Percentiles rank a stretch among this genome's conserved stretches.
Evolutionary conservation across 176 grass and related monocot genomes (phyloP).

Genomic region (Ensete glaucum): DNA sequence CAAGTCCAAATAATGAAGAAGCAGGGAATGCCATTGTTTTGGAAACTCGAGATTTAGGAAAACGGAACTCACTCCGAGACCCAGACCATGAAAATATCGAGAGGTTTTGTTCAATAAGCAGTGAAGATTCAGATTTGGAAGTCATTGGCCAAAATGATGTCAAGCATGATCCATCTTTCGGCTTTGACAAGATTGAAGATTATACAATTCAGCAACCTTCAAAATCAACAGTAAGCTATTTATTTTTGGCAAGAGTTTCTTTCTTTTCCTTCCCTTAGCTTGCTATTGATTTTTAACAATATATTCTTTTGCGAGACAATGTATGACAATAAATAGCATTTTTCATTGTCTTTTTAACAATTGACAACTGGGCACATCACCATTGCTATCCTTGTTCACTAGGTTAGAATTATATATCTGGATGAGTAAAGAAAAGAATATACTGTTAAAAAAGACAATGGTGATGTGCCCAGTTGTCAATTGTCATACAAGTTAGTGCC

Average conservation of each 20-base stretch:
- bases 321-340: too few species aligned
- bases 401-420: background rate
- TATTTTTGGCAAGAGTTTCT: background rate
- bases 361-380: too few species aligned
- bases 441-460: background rate
- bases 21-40: slow-evolving; percentile 9
- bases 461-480: background rate
- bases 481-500: background rate
- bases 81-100: background rate
- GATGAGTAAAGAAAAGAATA: background rate
- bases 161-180: background rate
- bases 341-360: too few species aligned
- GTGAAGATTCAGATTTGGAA: slow-evolving; percentile 49
- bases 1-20: slow-evolving; percentile 21
- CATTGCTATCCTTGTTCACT: slow-evolving; percentile 1
- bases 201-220: slow-evolving; percentile 21
- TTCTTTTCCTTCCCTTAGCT: slow-evolving; percentile 15
- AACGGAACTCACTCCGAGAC: background rate
- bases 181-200: slow-evolving; percentile 18
- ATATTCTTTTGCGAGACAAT: too few species aligned
- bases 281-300: background rate
- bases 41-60: slow-evolving; percentile 11
- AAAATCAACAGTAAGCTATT: slow-evolving; percentile 35
- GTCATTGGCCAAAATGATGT: slow-evolving; percentile 19
- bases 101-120: background rate